These are phyloP conservation scores for Sclerotinia glacialis DNA, from an alignment of 2,329 filamentous ascomycete species.

Conservation along the genomic window DNA sequence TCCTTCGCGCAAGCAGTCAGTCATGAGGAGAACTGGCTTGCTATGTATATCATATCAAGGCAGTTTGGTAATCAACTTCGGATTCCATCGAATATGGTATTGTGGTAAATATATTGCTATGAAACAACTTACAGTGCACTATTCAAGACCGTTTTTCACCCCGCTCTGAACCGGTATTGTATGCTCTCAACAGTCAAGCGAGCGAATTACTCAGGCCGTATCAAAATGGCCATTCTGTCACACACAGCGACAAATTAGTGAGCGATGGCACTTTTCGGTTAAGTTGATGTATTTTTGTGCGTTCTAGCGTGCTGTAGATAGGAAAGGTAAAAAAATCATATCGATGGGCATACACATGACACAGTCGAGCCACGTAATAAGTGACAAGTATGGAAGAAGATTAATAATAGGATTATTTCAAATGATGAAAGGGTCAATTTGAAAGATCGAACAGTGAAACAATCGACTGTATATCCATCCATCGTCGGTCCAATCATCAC, in stretches of 20 bases:
- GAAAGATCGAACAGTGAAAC: background rate
- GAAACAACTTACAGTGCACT: slow-evolving; percentile 43
- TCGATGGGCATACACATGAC: too few relatives aligned
- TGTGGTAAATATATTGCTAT: too few relatives aligned
- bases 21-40: slow-evolving; percentile 50
- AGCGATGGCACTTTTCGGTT: too few relatives aligned
- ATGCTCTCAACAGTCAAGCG: slow-evolving; percentile 44
- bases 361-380: background rate
- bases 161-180: slow-evolving; percentile 43
- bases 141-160: slow-evolving; percentile 42
- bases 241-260: slow-evolving; percentile 50
- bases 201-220: slow-evolving; percentile 47
- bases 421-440: background rate
- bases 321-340: background rate
- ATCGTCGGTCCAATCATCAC: background rate
- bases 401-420: background rate
- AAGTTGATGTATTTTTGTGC: too few relatives aligned
- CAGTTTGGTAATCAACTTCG: slow-evolving; percentile 38
- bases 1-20: slow-evolving; percentile 56
- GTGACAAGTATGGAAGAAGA: background rate
- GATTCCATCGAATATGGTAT: slow-evolving; percentile 41
- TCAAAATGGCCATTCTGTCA: slow-evolving; percentile 50
- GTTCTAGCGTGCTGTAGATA: too few relatives aligned
- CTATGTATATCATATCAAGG: slow-evolving; percentile 41
- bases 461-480: background rate